phyloP scores from a whole-genome alignment of 176 grass and related monocot genomes.

The Puya raimondii region DNA sequence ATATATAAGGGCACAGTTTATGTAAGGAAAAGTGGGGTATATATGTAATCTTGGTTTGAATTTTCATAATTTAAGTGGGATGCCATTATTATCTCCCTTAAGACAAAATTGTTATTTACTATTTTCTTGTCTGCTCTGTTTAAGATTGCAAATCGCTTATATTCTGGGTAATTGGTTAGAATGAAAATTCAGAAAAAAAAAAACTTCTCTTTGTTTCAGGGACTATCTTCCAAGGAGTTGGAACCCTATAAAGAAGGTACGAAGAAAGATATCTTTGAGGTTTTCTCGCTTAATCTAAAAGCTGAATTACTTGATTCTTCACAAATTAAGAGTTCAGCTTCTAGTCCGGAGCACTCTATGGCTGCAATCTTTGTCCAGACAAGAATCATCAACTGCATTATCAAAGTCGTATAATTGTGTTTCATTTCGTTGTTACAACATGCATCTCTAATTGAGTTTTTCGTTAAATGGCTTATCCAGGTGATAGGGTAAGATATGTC shows the following conservation, averaged over 20 bases:
- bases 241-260: slow-evolving; percentile 63
- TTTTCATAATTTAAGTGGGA: too few relatives aligned
- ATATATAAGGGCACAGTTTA: too few relatives aligned
- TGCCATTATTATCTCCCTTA: too few relatives aligned
- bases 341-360: slow-evolving; percentile 1
- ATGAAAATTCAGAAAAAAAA: background rate
- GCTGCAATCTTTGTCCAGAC: slow-evolving; percentile 18
- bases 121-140: too few relatives aligned
- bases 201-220: slow-evolving; percentile 41
- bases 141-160: too few relatives aligned
- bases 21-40: too few relatives aligned
- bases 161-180: too few relatives aligned
- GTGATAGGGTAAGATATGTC: slow-evolving; percentile 90
- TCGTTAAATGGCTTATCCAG: slow-evolving; percentile 35
- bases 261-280: slow-evolving; percentile 6
- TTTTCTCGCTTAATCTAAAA: slow-evolving; percentile 6
- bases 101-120: too few relatives aligned
- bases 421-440: background rate
- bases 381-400: slow-evolving; percentile 10
- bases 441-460: background rate
- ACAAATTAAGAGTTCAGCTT: slow-evolving; percentile 15
- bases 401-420: slow-evolving; percentile 14
- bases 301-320: slow-evolving; percentile 5
- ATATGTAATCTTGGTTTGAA: too few relatives aligned
- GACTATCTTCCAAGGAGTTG: slow-evolving; percentile 58